Evolutionary conservation across 1,284 basidiomycete species (phyloP), one percentile per base, ranked within the genome.

Genomic region (Ustilago xerochloae): DNA sequence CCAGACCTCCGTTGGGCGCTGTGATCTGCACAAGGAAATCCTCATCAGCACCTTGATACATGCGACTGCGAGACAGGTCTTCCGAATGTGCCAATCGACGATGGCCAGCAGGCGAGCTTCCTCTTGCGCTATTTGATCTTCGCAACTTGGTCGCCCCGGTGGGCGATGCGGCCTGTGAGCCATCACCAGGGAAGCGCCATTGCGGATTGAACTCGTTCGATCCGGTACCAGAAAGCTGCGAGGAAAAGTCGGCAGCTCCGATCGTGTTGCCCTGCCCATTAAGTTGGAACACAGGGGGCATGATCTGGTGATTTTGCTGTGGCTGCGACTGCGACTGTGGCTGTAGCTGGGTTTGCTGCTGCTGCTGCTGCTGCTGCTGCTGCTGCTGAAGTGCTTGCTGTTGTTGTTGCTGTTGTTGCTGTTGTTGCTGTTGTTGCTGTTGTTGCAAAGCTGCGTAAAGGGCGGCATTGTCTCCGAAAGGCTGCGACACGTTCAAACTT

Each of bases 1-100:
- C 79, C 29, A 81, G 67, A 10, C 71, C 67, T 10, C 79, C 79
- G 33, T 81, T 69, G 15, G 78, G 74, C 6, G 76, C 74, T 2
- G 79, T 81, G 63, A 81, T 79, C 51, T 73, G 59, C 13, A 58
- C 38, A 2, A 80, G 55, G 53, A 78, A 81, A 36, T 80, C 71
- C 24, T 59, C 70, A 20, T 61, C 57, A 12, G 63, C 51, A 16
- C 77, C 71, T 60, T 64, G 65, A 16, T 58, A 66, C 55, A 69
- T 56, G 26, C 77, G 70, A 15, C 70, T 64, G 28, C 68, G 49
- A 5, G 75, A 75, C 9, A 81, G 41, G 41, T 81, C 79, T 54
- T 81, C 79, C 16, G 75, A 78, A 18, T 71, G 76, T 12, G 74
- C 66, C 46, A 62, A 38, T n/a, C 79, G 56, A 18, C 60, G 58